Evolutionary conservation across 1,139 yeast species (phyloP), one percentile per base, ranked within the genome.

Genomic region (Candida frijolesensis): DNA sequence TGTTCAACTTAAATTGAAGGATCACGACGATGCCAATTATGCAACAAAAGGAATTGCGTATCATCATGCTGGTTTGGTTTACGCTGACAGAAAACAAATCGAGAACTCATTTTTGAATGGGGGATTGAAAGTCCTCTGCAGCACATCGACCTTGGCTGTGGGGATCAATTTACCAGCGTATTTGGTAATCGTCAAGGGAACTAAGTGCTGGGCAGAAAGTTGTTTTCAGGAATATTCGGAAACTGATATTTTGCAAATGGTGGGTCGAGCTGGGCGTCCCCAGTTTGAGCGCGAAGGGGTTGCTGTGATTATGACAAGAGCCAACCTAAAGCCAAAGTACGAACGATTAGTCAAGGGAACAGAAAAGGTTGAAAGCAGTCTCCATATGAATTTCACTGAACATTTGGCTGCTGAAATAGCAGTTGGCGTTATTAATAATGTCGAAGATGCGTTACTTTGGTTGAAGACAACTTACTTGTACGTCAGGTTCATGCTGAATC

Each of bases 81-180:
- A 63, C 43, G 64, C 61, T 1, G 87, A 83, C 57, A 64, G 87
- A 43, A 59, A 56, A 14, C 55, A 63, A 3, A 71, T 82, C 15
- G 87, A 83, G 55, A 61, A 62, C 16, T 63, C 67, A 11, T 83
- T 81, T 52, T 62, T 74, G 1, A 62, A 60, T 14, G 84, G 84
- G 0, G 59, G 62, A 1, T 60, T 80, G 12, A 68, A 65, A 48
- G 64, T 79, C 4, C 57, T 83, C 30, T 82, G 85, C 47, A 80
- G 82, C 1, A 83, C 87, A 0, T 80, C 86, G 0, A 83, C 86
- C 0, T 64, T 83, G 52, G 84, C 87, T 0, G 79, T 83, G 65
- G 87, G 87, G 50, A 82, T 82, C 29, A 83, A 83, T 56, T 66
- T 83, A 42, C 87, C 87, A 2, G 86, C 87, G 0, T 84, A 80